Percentiles rank a stretch among this genome's conserved stretches.
These are phyloP conservation scores for Sindora glabra DNA, from an alignment of 306 rosid species.

Conservation along the genomic window DNA sequence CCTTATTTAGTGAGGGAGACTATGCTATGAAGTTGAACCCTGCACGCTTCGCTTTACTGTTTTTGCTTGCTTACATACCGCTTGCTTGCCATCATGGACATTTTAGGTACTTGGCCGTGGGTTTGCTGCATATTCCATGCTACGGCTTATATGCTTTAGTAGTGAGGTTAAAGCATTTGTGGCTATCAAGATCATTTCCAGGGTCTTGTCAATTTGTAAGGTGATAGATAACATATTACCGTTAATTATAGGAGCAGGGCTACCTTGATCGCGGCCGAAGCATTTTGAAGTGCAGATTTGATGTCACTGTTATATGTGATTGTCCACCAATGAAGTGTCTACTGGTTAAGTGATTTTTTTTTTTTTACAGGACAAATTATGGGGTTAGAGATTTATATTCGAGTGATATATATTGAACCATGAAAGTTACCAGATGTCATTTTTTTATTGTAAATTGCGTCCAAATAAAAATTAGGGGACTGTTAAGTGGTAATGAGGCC, in stretches of 20 bases:
- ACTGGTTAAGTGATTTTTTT: background rate
- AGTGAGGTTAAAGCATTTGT: constrained; percentile 41
- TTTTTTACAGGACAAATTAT: background rate
- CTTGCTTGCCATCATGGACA: background rate
- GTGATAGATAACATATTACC: constrained; percentile 26
- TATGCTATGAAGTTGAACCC: too few relatives aligned
- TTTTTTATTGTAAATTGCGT: too few relatives aligned
- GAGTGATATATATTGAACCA: background rate
- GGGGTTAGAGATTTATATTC: constrained; percentile 4
- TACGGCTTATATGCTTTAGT: constrained; percentile 47
- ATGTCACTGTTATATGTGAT: background rate
- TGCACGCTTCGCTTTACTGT: too few relatives aligned
- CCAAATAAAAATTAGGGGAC: too few relatives aligned
- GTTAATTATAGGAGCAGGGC: background rate
- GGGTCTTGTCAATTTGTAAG: constrained; percentile 33
- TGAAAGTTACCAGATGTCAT: background rate
- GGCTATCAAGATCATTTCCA: constrained; percentile 46
- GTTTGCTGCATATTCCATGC: constrained; percentile 69
- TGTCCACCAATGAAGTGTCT: background rate
- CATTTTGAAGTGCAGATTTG: background rate
- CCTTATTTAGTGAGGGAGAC: too few relatives aligned
- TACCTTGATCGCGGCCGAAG: background rate
- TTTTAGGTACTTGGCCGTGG: constrained; percentile 72
- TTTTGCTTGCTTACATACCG: background rate
- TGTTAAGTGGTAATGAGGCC: too few relatives aligned